Percentiles rank a stretch among this genome's conserved stretches.
Conservation (phyloP, 108 stramenopile species). For the Cyclotella cryptica region DNA sequence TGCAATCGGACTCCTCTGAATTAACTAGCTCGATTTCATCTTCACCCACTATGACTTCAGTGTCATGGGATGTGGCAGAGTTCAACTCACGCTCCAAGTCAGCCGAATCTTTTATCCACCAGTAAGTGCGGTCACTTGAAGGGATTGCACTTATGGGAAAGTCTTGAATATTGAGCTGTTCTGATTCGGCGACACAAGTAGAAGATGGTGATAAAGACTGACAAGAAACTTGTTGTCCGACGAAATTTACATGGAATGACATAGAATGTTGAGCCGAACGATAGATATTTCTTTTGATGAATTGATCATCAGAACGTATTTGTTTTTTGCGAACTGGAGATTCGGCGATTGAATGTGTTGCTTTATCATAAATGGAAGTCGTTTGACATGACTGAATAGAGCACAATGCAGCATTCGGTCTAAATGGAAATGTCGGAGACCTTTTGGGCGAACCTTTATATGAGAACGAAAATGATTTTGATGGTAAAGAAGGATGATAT, state of each 20-base stretch:
- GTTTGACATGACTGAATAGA: not conserved
- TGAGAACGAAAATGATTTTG: not conserved
- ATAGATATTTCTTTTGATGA: no score
- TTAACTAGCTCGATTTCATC: conserved; percentile 57
- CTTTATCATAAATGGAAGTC: not conserved
- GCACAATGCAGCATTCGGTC: conserved; percentile 1
- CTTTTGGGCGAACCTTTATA: not conserved
- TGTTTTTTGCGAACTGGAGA: no score
- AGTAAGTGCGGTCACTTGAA: not conserved
- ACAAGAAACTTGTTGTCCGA: not conserved
- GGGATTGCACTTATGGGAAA: conserved; percentile 5
- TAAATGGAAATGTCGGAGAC: conserved; percentile 9
- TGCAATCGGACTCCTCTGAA: no score
- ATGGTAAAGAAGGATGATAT: not conserved
- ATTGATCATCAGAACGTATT: no score
- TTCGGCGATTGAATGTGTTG: no score
- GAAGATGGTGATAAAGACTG: not conserved
- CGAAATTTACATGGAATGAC: not conserved
- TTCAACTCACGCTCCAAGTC: conserved; percentile 1
- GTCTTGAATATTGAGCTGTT: no score
- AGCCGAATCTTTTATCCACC: conserved; percentile 29
- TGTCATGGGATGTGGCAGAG: not conserved
- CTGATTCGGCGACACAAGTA: not conserved
- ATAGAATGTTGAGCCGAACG: not conserved
- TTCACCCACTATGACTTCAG: not conserved